Percentiles rank a stretch among this genome's conserved stretches.
These are phyloP conservation scores for Yamadazyma akitaensis DNA, from an alignment of 805 yeast species.

Conservation along the genomic window DNA sequence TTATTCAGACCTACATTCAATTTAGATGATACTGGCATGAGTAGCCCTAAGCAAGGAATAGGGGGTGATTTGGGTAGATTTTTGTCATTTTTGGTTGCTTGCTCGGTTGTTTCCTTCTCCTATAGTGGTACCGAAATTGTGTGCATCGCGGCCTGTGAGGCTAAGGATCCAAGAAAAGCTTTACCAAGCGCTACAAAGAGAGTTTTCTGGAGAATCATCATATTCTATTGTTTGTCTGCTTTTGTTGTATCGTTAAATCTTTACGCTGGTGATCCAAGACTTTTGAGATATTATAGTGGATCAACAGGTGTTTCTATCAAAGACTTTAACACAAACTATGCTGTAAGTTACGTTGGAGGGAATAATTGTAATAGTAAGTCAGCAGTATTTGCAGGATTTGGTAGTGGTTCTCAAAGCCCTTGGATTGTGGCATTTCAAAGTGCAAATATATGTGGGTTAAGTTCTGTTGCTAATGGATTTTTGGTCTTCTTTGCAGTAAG, in stretches of 20 bases:
- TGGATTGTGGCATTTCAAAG: constrained; percentile 45
- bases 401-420: constrained; percentile 43
- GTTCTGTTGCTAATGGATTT: constrained; percentile 41
- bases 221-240: constrained; percentile 63
- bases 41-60: constrained; percentile 47
- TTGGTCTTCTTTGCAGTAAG: constrained; percentile 45
- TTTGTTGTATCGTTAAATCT: constrained; percentile 69
- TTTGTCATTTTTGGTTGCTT: constrained; percentile 57
- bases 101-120: constrained; percentile 66
- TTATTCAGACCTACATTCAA: constrained; percentile 73
- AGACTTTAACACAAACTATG: constrained; percentile 24
- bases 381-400: constrained; percentile 30
- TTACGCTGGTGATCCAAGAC: constrained; percentile 74
- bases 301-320: constrained; percentile 24
- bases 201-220: constrained; percentile 66
- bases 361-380: constrained; percentile 25
- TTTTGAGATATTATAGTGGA: constrained; percentile 52
- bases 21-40: constrained; percentile 53
- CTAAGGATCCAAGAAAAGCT: constrained; percentile 74
- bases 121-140: constrained; percentile 83
- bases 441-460: constrained; percentile 32
- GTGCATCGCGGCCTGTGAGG: constrained; percentile 81
- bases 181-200: constrained; percentile 74
- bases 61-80: constrained; percentile 61
- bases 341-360: constrained; percentile 35